Evolutionary conservation across 2,329 filamentous ascomycete species (phyloP).

Genomic region (Aspergillus eucalypticola): DNA sequence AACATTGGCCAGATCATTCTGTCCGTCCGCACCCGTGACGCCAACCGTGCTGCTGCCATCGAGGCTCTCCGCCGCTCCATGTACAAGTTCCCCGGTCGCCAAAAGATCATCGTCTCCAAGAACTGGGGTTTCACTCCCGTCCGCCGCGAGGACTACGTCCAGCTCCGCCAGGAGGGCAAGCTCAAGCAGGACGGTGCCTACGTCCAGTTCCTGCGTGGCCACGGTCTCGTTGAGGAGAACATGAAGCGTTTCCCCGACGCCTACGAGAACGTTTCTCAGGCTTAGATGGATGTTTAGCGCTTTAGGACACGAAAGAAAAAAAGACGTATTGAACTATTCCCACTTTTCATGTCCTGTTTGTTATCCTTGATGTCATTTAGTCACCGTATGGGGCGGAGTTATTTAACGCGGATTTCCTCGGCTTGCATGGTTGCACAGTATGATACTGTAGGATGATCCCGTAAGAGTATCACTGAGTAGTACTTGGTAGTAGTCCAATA

Average conservation of each 20-base stretch:
- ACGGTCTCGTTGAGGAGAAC: constrained; percentile 83
- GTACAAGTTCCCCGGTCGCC: constrained; percentile 99
- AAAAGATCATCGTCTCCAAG: constrained; percentile 99
- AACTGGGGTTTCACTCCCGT: constrained; percentile 99
- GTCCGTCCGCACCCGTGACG: constrained; percentile 94
- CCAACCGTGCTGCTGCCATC: constrained; percentile 86
- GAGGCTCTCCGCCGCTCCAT: constrained; percentile 98
- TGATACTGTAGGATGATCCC: neutral
- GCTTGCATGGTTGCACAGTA: neutral
- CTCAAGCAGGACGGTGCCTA: constrained; percentile 98
- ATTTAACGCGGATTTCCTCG: constrained; percentile 4
- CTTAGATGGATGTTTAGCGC: constrained; percentile 36
- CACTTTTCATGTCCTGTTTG: constrained; percentile 1
- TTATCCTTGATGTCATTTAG: constrained; percentile 4
- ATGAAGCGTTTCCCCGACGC: constrained; percentile 93
- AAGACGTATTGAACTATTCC: constrained; percentile 2
- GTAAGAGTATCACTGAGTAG: no score
- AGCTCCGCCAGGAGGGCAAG: constrained; percentile 88
- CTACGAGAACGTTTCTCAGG: constrained; percentile 54
- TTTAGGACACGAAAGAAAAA: constrained; percentile 1
- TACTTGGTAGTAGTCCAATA: neutral
- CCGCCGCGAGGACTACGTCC: constrained; percentile 94
- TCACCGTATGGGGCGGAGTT: constrained; percentile 1
- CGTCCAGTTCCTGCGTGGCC: constrained; percentile 97
- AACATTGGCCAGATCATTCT: constrained; percentile 99